Percentiles rank a stretch among this genome's conserved stretches.
These are phyloP conservation scores for Platanthera guangdongensis DNA, from an alignment of 106 monocot genomes.

Conservation along the genomic window DNA sequence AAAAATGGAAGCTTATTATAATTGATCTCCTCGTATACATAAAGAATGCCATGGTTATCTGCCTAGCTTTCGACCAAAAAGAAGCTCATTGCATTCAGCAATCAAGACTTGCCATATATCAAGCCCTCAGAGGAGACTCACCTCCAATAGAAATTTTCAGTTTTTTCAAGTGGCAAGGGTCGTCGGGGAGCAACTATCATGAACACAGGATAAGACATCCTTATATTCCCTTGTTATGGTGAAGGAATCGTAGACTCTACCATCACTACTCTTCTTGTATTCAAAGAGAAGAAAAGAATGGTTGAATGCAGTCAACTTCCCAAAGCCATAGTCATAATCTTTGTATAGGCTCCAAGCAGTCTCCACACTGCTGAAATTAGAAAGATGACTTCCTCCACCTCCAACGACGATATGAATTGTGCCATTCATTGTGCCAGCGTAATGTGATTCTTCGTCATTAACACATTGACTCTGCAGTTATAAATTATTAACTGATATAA, in stretches of 20 bases:
- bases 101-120: too few species aligned
- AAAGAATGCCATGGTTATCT: too few species aligned
- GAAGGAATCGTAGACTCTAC: constrained; percentile 80
- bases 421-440: constrained; percentile 63
- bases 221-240: constrained; percentile 81
- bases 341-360: constrained; percentile 63
- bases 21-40: too few species aligned
- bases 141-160: neutral
- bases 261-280: constrained; percentile 76
- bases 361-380: constrained; percentile 31
- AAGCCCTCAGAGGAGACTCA: too few species aligned
- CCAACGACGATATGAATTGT: constrained; percentile 90
- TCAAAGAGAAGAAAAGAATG: constrained; percentile 85
- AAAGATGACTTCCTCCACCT: constrained; percentile 73
- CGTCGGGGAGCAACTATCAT: constrained; percentile 67
- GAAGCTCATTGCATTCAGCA: too few species aligned
- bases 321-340: constrained; percentile 72
- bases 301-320: constrained; percentile 84
- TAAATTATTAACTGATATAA: neutral
- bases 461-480: constrained; percentile 65
- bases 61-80: too few species aligned
- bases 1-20: too few species aligned
- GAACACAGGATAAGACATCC: constrained; percentile 76
- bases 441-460: constrained; percentile 47
- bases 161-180: constrained; percentile 45